Evolutionary conservation across 83 land plant genomes (phyloP).

Genomic region (Larix sibirica): DNA sequence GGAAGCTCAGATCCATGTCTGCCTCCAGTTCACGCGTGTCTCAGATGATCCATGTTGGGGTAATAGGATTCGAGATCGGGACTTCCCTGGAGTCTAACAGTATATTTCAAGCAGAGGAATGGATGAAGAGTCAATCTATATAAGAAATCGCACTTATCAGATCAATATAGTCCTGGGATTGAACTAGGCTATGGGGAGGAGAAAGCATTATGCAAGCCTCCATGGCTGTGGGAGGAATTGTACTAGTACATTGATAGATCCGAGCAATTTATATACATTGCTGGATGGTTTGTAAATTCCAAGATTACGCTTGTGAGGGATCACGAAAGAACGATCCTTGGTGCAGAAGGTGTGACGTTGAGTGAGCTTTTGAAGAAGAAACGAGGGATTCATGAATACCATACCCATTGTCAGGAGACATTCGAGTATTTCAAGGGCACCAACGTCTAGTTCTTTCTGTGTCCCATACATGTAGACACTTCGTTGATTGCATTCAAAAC

Average conservation of each 20-base stretch:
- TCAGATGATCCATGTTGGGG: constrained; percentile 22
- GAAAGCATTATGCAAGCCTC: constrained; percentile 15
- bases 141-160: constrained; percentile 45
- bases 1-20: constrained; percentile 25
- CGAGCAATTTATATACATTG: constrained; percentile 26
- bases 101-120: constrained; percentile 35
- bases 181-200: background rate
- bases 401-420: constrained; percentile 46
- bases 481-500: constrained; percentile 23
- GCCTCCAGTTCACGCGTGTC: constrained; percentile 22
- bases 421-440: constrained; percentile 27
- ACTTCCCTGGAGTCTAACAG: constrained; percentile 31
- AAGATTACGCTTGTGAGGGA: no score
- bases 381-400: constrained; percentile 34
- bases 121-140: constrained; percentile 41
- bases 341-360: constrained; percentile 33
- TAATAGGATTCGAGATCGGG: constrained; percentile 20
- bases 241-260: constrained; percentile 39
- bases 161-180: constrained; percentile 27
- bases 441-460: constrained; percentile 35
- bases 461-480: constrained; percentile 32
- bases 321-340: constrained; percentile 23
- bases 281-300: no score
- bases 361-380: constrained; percentile 41
- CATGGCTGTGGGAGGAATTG: constrained; percentile 44